Evolutionary conservation across 257 asterid genomes (phyloP), one percentile per base, ranked within the genome.

Genomic region (Fraxinus pennsylvanica): DNA sequence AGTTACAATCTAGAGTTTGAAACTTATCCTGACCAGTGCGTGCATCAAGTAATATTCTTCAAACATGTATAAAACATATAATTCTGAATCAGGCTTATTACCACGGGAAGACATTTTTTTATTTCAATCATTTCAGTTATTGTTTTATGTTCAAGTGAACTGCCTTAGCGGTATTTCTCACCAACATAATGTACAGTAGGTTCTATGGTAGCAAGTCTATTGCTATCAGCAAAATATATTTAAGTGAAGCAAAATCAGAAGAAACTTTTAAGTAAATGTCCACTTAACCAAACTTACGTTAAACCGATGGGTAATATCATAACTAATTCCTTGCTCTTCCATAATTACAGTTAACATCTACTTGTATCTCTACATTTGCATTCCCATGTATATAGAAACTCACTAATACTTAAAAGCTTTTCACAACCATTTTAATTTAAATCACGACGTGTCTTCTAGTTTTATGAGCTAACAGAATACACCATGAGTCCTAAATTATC

Each of bases 31-130:
- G 14, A 30, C 21, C 47, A 68, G 25, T 61, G 70, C 54, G 72
- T 61, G 73, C 65, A 81, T 78, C 52, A 13, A 65, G 14, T 35
- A 41, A 21, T 52, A 52, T 29, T 74, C 5, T 33, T n/a, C 8
- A 32, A 81, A 77, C 69, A 77, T 74, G 66, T 15, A 25, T 8
- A 61, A 15, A 75, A 65, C 74, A 78, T 78, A 74, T 70, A 45
- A 33, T 27, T 50, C 63, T 76, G 35, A 68, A 77, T 59, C 61
- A 32, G 54, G 30, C 9, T 79, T 73, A 71, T 59, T 50, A 72
- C 73, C 36, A 74, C 43, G 22, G 75, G 68, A 71, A 71, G 22
- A 47, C 25, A 21, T 27, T 69, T 41, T 69, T 68, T 39, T 69
- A 17, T 22, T 61, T 68, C 47, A 71, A 85, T 74, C 71, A 76